Evolutionary conservation across 2,329 filamentous ascomycete species (phyloP).

Genomic region (Epichloe amarillans): DNA sequence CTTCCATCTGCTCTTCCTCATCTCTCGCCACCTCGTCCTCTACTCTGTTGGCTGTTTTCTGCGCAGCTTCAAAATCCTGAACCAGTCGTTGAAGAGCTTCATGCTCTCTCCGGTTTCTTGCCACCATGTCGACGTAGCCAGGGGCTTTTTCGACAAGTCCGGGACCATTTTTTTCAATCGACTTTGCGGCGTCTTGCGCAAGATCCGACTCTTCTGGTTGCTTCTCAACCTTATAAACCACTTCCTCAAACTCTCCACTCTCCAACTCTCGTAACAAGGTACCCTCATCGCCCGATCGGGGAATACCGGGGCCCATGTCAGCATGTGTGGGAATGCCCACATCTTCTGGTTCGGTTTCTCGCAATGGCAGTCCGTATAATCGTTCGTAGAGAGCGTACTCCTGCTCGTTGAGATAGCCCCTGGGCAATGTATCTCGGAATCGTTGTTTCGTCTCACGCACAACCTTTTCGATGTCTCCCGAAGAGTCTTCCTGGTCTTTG

Average conservation of each 20-base stretch:
- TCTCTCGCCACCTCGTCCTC: conserved; percentile 12
- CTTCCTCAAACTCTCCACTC: conserved; percentile 47
- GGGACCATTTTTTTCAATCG: conserved; percentile 11
- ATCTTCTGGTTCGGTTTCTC: conserved; percentile 46
- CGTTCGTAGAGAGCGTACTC: conserved; percentile 68
- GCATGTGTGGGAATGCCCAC: conserved; percentile 33
- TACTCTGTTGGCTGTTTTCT: conserved; percentile 21
- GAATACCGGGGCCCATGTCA: conserved; percentile 18
- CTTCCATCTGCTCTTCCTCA: conserved; percentile 14
- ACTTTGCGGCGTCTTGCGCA: conserved; percentile 3
- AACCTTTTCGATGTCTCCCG: conserved; percentile 40
- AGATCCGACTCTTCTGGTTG: conserved; percentile 3
- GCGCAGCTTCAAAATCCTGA: conserved; percentile 40
- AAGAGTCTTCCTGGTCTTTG: neutral
- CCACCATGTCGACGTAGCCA: conserved; percentile 34
- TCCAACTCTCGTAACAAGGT: conserved; percentile 40
- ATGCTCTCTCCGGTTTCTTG: conserved; percentile 41
- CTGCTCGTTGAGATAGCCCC: conserved; percentile 51
- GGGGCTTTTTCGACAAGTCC: conserved; percentile 15
- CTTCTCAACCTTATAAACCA: conserved; percentile 31
- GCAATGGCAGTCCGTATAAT: conserved; percentile 64
- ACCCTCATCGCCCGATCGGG: conserved; percentile 20
- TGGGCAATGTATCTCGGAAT: conserved; percentile 66
- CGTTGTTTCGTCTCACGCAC: conserved; percentile 60
- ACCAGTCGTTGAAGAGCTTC: conserved; percentile 40